Conservation (phyloP, 2,329 filamentous ascomycete species). For the Endoconidiophora laricicola region DNA sequence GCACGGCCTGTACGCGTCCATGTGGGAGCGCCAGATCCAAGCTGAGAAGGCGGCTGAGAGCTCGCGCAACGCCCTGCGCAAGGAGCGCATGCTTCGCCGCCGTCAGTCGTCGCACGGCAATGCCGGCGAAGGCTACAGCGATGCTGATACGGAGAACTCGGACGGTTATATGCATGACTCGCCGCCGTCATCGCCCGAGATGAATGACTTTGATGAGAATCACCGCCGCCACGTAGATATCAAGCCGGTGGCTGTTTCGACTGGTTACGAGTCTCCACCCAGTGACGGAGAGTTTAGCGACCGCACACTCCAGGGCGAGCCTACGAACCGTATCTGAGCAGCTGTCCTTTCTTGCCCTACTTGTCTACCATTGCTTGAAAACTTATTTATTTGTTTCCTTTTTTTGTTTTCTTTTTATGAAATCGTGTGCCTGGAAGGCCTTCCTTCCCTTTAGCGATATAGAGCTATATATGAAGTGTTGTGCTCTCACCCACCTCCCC, state of each 20-base stretch:
- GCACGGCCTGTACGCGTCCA: slow-evolving; percentile 60
- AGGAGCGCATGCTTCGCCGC: slow-evolving; percentile 21
- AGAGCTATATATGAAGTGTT: no score
- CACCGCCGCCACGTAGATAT: no score
- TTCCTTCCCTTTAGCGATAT: no score
- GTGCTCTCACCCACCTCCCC: no score
- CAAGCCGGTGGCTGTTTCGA: no score
- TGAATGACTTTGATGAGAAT: no score
- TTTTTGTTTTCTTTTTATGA: not conserved
- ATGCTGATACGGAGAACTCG: slow-evolving; percentile 13
- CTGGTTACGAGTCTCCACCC: not conserved
- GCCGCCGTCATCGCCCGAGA: no score
- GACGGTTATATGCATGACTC: slow-evolving; percentile 14
- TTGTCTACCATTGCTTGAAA: no score
- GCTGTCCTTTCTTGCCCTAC: not conserved
- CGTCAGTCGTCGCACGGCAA: slow-evolving; percentile 11
- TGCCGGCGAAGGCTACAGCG: no score
- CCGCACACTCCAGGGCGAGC: not conserved
- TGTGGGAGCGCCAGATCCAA: slow-evolving; percentile 81
- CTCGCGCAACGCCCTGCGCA: slow-evolving; percentile 29
- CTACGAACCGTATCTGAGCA: not conserved
- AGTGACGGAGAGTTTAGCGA: slow-evolving; percentile 1
- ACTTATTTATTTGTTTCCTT: not conserved
- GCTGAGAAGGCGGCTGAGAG: slow-evolving; percentile 54
- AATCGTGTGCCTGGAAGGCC: no score